A percentile compares a stretch with the other conserved stretches of the same genome.
phyloP scores from a whole-genome alignment of 192 early-diverging fungal genomes.

The Dissophora ornata region DNA sequence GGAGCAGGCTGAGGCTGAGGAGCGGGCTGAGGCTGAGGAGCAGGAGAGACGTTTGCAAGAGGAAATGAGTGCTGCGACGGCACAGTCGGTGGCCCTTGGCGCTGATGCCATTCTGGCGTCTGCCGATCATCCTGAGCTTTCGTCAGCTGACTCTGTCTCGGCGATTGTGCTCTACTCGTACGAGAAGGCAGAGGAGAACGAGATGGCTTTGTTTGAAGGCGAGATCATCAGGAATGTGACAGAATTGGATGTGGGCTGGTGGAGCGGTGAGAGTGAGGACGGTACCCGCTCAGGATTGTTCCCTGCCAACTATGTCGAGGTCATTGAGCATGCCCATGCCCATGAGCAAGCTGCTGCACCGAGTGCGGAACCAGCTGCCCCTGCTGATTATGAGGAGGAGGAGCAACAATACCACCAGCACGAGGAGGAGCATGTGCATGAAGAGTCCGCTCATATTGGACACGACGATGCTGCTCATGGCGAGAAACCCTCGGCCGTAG shows the following conservation, averaged over 20 bases:
- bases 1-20: not conserved
- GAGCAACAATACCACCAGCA: not conserved
- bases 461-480: conserved; percentile 17
- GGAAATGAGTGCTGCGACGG: conserved; percentile 17
- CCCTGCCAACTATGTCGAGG: conserved; percentile 77
- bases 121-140: conserved; percentile 20
- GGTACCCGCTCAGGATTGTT: conserved; percentile 83
- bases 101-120: conserved; percentile 30
- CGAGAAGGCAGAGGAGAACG: conserved; percentile 83
- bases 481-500: conserved; percentile 61
- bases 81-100: conserved; percentile 16
- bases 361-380: not conserved
- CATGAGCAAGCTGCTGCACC: conserved; percentile 19
- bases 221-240: conserved; percentile 84
- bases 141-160: conserved; percentile 36
- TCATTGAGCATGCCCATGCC: conserved; percentile 60
- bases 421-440: not conserved
- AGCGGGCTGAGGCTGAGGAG: conserved; percentile 19
- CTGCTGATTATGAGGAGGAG: not conserved
- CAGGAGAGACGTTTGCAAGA: conserved; percentile 39
- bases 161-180: conserved; percentile 84
- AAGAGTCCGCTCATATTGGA: not conserved
- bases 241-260: conserved; percentile 92
- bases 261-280: conserved; percentile 84
- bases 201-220: conserved; percentile 85